Evolutionary conservation across 129 eudicot species (phyloP), one percentile per base, ranked within the genome.

Genomic region (Calendula officinalis): DNA sequence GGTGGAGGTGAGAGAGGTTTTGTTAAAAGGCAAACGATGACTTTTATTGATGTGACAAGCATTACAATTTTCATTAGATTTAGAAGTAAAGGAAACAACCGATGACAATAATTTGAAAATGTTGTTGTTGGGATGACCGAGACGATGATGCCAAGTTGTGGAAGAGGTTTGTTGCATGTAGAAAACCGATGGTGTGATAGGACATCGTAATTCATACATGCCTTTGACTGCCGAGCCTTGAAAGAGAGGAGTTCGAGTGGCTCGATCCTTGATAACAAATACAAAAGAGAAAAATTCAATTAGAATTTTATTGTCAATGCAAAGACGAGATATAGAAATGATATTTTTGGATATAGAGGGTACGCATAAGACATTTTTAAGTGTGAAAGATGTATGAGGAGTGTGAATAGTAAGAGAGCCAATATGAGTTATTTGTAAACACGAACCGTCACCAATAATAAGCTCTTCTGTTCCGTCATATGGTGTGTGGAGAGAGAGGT

Each of bases 41-140:
- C 52, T 40, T 27, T 56, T 68, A 68, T 42, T 68, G 36, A 56
- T 17, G n/a, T n/a, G 30, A n/a, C 73, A 68, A 0, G 73, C 30
- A 68, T 42, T 56, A 33, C 73, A 68, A 56, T 22, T 45, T n/a
- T n/a, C n/a, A n/a, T n/a, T n/a, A n/a, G n/a, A n/a, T n/a, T n/a
- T n/a, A n/a, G n/a, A n/a, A n/a, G 33, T 22, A 46, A 12, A 9
- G 6, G 55, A 45, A 63, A 43, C 3, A 5, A 63, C 30, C 3
- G 8, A 27, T 1, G 15, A 43, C 54, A 63, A 12, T 7, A 12
- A 3, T 12, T 43, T 7, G 16, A 45, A 45, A 6, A 45, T 27
- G 2, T 8, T 22, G 7, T 4, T 46, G 4, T 32, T 1, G 4
- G 56, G 55, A 30, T 63, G 30, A 7, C 56, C 42, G 5, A 63